A percentile compares a stretch with the other conserved stretches of the same genome.
These are phyloP conservation scores for Hypoxylon sp. DNA, from an alignment of 2,329 filamentous ascomycete genomes.

Conservation along the genomic window DNA sequence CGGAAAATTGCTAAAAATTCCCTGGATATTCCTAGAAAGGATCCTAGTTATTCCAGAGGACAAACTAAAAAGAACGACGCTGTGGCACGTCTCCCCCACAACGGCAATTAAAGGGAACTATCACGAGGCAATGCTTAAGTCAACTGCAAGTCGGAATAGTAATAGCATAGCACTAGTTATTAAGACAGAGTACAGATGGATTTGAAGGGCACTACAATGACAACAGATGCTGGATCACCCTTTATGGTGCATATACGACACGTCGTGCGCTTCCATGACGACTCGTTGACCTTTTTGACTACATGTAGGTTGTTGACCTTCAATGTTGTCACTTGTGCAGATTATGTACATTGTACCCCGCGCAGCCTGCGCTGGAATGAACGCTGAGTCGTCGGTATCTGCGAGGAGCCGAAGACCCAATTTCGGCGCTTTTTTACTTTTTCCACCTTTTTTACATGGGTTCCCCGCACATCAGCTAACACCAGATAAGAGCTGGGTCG, in stretches of 20 bases:
- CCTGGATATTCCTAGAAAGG: constrained; percentile 13
- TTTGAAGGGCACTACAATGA: constrained; percentile 3
- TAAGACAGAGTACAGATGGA: not conserved
- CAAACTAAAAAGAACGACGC: constrained; percentile 11
- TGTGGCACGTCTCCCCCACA: constrained; percentile 13
- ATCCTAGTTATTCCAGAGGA: constrained; percentile 17
- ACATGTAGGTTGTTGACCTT: too few species aligned
- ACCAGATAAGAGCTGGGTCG: constrained; percentile 29
- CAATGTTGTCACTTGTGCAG: constrained; percentile 1
- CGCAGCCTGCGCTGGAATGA: not conserved
- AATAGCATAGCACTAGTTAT: constrained; percentile 10
- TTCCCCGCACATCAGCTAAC: constrained; percentile 39
- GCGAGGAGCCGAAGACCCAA: constrained; percentile 28
- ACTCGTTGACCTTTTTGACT: constrained; percentile 7
- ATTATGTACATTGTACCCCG: constrained; percentile 10
- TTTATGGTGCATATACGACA: constrained; percentile 51
- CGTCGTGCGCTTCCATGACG: constrained; percentile 37
- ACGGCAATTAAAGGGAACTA: constrained; percentile 10
- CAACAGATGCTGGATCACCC: constrained; percentile 33
- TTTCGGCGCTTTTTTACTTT: constrained; percentile 37
- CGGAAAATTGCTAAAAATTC: constrained; percentile 6
- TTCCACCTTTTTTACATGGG: constrained; percentile 33
- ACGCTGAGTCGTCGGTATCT: constrained; percentile 20
- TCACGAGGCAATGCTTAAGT: constrained; percentile 24
- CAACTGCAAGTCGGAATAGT: constrained; percentile 23